These are phyloP conservation scores for Gleditsia sinensis DNA, from an alignment of 306 rosid species.

Conservation along the genomic window DNA sequence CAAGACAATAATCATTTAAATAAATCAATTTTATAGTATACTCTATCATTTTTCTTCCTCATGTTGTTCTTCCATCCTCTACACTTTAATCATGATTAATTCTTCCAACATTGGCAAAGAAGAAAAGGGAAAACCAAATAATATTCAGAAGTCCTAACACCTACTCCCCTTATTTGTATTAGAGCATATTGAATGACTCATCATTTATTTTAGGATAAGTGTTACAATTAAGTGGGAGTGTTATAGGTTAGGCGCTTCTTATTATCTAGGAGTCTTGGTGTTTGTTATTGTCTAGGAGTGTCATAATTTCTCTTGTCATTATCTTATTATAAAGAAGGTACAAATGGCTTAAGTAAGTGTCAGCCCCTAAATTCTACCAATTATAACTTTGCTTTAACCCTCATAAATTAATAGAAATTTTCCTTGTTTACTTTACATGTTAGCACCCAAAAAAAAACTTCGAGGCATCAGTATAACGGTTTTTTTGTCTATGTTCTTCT, in stretches of 20 bases:
- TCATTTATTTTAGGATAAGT: no score
- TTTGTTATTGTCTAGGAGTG: no score
- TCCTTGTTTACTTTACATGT: not conserved
- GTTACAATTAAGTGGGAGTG: no score
- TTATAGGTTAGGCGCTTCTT: no score
- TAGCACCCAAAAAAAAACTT: not conserved
- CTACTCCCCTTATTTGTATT: not conserved
- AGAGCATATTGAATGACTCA: no score
- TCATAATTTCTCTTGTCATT: no score
- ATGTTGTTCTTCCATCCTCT: conserved; percentile 9
- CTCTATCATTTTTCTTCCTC: conserved; percentile 1
- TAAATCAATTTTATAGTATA: conserved; percentile 26
- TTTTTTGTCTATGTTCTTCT: not conserved
- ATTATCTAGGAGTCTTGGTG: no score
- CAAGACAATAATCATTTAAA: conserved; percentile 15
- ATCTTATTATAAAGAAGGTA: no score
- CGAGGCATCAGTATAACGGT: not conserved
- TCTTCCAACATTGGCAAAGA: conserved; percentile 1
- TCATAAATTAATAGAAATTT: conserved; percentile 9
- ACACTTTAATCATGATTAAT: not conserved
- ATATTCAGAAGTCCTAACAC: conserved; percentile 3
- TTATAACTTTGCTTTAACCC: no score
- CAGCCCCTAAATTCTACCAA: no score
- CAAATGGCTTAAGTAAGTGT: no score
- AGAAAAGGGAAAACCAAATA: not conserved